These are phyloP conservation scores for Didymella keratinophila DNA, from an alignment of 2,329 filamentous ascomycete genomes.

Conservation along the genomic window DNA sequence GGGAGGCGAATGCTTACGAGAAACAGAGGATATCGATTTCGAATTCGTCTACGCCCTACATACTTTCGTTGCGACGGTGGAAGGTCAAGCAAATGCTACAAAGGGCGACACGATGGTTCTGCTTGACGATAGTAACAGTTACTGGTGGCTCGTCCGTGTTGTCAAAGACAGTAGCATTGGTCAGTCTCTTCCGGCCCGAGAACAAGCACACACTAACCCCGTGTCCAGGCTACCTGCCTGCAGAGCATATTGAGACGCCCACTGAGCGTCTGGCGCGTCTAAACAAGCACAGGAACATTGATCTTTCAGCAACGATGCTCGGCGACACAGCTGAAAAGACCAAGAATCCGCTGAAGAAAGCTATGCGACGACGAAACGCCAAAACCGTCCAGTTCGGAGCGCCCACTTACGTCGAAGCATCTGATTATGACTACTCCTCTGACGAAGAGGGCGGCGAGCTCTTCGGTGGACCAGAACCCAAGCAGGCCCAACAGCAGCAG, in stretches of 20 bases:
- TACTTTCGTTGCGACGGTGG: conserved; percentile 96
- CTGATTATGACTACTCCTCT: conserved; percentile 83
- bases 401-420: conserved; percentile 87
- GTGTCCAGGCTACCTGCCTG: conserved; percentile 86
- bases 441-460: conserved; percentile 70
- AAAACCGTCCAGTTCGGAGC: conserved; percentile 88
- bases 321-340: conserved; percentile 79
- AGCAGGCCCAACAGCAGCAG: conserved; percentile 35
- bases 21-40: conserved; percentile 98
- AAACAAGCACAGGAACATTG: conserved; percentile 98
- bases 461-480: conserved; percentile 48
- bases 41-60: conserved; percentile 98
- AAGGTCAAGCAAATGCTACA: conserved; percentile 96
- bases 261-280: conserved; percentile 91
- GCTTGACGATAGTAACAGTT: conserved; percentile 97
- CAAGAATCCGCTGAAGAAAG: conserved; percentile 82
- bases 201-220: conserved; percentile 7
- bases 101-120: conserved; percentile 99
- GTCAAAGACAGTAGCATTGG: conserved; percentile 97
- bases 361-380: conserved; percentile 79
- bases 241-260: conserved; percentile 97
- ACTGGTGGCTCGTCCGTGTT: conserved; percentile 98
- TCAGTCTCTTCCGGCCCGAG: conserved; percentile 46
- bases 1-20: conserved; percentile 85
- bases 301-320: conserved; percentile 77